Evolutionary conservation across 208 protist species (phyloP).

Genomic region (Acanthamoeba comandoni): DNA sequence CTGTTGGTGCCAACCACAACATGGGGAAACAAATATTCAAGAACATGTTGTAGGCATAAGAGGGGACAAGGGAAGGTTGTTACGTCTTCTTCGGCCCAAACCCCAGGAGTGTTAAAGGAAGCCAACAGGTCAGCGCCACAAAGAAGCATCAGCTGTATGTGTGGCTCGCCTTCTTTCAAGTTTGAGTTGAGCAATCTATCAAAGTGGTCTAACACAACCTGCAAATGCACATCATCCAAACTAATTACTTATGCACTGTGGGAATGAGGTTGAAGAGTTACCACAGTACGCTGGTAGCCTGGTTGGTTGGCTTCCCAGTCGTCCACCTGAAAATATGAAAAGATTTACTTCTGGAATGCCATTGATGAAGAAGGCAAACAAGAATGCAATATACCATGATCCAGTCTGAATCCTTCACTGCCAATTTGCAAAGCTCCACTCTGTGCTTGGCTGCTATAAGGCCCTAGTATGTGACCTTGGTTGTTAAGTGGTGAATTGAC

Average conservation of each 20-base stretch:
- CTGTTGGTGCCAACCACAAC: slow-evolving; percentile 7
- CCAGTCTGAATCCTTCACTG: slow-evolving; percentile 52
- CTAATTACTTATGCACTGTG: neutral
- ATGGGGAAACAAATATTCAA: neutral
- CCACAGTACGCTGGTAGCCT: slow-evolving; percentile 27
- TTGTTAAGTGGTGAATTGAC: too few species aligned
- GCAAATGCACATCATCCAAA: neutral
- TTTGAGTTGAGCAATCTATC: slow-evolving; percentile 19
- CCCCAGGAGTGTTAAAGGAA: slow-evolving; percentile 79
- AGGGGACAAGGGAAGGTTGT: neutral
- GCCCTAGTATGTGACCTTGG: neutral
- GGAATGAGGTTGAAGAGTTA: neutral
- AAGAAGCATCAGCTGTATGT: slow-evolving; percentile 52
- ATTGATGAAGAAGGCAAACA: too few species aligned
- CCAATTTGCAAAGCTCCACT: slow-evolving; percentile 27
- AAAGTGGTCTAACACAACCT: slow-evolving; percentile 62
- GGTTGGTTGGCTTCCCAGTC: slow-evolving; percentile 34
- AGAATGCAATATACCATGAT: neutral
- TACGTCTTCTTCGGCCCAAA: slow-evolving; percentile 80
- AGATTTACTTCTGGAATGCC: too few species aligned
- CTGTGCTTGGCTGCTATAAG: slow-evolving; percentile 37
- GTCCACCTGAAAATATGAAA: slow-evolving; percentile 6
- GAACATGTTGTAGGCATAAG: neutral
- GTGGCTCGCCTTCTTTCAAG: neutral
- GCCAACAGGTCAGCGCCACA: slow-evolving; percentile 79